Conservation (phyloP, 176 grass and related monocot genomes). For the Eleusine coracana region DNA sequence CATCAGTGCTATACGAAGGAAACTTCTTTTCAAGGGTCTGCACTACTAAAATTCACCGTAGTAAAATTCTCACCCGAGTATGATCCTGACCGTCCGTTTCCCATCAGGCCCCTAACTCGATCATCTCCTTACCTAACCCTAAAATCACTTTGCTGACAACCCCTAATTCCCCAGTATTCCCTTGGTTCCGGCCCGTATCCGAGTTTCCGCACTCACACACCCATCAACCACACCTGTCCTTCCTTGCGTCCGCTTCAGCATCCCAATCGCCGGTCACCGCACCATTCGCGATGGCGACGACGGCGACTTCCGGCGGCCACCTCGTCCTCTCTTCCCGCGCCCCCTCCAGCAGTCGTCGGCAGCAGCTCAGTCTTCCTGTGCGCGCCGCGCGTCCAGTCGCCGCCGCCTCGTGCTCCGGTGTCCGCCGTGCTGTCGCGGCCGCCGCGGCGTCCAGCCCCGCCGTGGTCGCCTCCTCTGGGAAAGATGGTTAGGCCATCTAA, state of each 20-base stretch:
- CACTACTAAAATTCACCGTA: too few relatives aligned
- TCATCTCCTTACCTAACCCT: neutral
- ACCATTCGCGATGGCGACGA: conserved; percentile 35
- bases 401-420: conserved; percentile 21
- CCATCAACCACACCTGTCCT: conserved; percentile 2
- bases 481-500: conserved; percentile 43
- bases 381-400: conserved; percentile 32
- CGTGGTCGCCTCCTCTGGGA: conserved; percentile 2
- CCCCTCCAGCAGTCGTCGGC: neutral
- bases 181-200: neutral
- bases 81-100: too few relatives aligned
- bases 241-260: neutral
- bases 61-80: too few relatives aligned
- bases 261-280: neutral
- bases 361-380: neutral
- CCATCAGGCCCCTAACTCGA: too few relatives aligned
- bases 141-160: neutral
- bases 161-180: neutral
- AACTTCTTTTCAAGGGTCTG: too few relatives aligned
- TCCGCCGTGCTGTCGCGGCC: conserved; percentile 28
- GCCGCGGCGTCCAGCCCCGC: conserved; percentile 44
- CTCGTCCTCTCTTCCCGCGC: conserved; percentile 34
- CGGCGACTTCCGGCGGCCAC: conserved; percentile 42
- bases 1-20: too few relatives aligned
- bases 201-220: neutral